Base-by-base conservation (phyloP, 2,329 filamentous ascomycete genomes). In the Calycina herbarum region DNA sequence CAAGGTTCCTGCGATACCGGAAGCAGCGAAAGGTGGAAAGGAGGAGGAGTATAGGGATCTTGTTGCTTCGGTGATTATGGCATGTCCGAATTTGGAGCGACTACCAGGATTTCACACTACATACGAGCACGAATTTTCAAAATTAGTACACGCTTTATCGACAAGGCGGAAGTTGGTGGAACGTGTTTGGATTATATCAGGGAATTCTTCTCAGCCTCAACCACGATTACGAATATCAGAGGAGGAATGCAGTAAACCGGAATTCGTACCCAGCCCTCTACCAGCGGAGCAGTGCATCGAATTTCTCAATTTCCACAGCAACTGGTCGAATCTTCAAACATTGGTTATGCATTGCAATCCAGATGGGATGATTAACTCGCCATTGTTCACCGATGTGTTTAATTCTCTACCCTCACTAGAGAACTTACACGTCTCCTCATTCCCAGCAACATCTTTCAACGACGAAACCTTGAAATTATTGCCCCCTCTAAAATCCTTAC, bases 11-110 rank as follows among this genome's bases (percentile, higher is more conserved):
- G 79, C 82, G 5, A 68, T 80, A 11, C 79, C 80, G 0, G 76
- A 78, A 33, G 76, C 77, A 13, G 74, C 79, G n/a, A 74, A 70
- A 58, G 69, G 62, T 15, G 70, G 71, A 59, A 71, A 72, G 38
- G 75, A 77, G 27, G 81, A 82, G 42, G 79, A 82, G 57, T 89
- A 89, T 71, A 80, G 86, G 66, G 82, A 87, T 69, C 74, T 86
- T 2, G 79, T 88, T 1, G 86, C 86, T 0, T 83, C 86, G 5
- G 76, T 89, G 29, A 79, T 89, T 65, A 87, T 88, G 86, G 83
- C 85, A 0, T 89, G 86, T 64, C 87, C 87, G 2, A 89, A 89
- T 68, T 78, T 90, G 11, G 86, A 89, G 76, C 79, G 81, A 60
- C 77, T 89, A 6, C 77, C 81, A 11, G 86, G 86, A 0, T 83